Base-by-base conservation (phyloP, 768 basidiomycete genomes). In the Mycena belliarum region DNA sequence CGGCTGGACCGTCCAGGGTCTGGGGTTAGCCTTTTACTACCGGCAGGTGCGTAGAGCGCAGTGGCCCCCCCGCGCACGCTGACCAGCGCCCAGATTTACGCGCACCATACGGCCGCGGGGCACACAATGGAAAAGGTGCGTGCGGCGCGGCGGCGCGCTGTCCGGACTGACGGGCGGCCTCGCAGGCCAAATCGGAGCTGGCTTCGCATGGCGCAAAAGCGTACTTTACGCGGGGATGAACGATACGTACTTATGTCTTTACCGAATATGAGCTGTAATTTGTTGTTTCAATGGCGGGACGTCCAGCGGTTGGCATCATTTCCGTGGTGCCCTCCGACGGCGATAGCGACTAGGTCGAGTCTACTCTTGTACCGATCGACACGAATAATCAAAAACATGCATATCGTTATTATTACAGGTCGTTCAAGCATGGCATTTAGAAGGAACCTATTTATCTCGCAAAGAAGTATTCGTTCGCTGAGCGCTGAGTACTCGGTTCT, bases 1-100 rank as follows among this genome's bases (percentile, higher is more conserved):
- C 25, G 95, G 93, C 35, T 99, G 96, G 96, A 79, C 80, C 6
- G 55, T 95, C 24, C 94, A 99, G 73, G 91, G 91, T 21, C 65
- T 87, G 46, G 93, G 91, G n/a, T 83, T 86, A 68, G 87, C 82
- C 14, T 88, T 81, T 61, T 93, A 89, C 70, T 94, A 88, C 72
- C 84, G 87, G 25, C 82, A 88, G 81, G 92, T 89, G 57, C 52
- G 78, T 72, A 35, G 47, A 48, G 41, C 51, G 55, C 52, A 52
- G 44, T 61, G 43, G 41, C 63, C 16, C 40, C 47, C 32, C 15
- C 21, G 9, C n/a, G 26, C 25, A 46, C 62, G 41, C 64, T 63
- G 15, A 63, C 63, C 21, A 37, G 38, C 29, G 49, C 23, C 28
- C 63, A 91, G 90, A 89, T 91, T 63, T 92, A 89, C 80, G 71